Evolutionary conservation across 345 rosid genomes (phyloP).

Genomic region (Limnanthes douglasii): DNA sequence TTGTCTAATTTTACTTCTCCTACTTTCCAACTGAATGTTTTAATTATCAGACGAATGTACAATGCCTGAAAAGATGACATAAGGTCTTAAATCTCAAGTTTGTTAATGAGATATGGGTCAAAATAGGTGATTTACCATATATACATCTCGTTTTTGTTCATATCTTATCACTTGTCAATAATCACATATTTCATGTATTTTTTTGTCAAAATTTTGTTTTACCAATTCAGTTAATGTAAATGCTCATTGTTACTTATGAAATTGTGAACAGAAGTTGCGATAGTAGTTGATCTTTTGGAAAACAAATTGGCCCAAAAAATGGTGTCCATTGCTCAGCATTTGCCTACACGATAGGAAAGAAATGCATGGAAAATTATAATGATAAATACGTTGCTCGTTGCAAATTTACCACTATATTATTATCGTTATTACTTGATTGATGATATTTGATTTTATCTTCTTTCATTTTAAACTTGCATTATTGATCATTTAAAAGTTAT

Average conservation of each 20-base stretch:
- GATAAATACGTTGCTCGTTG: not conserved
- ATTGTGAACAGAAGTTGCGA: constrained; percentile 58
- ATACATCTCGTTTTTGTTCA: constrained; percentile 4
- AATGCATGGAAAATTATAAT: constrained; percentile 83
- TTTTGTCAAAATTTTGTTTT: not conserved
- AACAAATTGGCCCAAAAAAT: constrained; percentile 78
- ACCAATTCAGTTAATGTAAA: not conserved
- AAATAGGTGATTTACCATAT: constrained; percentile 53
- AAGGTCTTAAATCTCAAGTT: constrained; percentile 98
- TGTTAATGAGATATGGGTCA: constrained; percentile 98
- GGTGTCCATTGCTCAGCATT: constrained; percentile 91
- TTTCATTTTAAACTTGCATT: not conserved
- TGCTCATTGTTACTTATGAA: constrained; percentile 9
- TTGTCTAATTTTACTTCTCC: constrained; percentile 16
- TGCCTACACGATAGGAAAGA: constrained; percentile 99
- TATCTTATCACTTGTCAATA: not conserved
- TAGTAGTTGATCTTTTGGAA: constrained; percentile 67
- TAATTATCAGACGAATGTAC: constrained; percentile 98
- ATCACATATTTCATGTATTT: constrained; percentile 3
- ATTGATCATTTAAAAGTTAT: no score
- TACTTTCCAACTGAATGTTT: constrained; percentile 81
- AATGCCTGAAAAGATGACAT: constrained; percentile 99
- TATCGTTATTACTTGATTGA: no score
- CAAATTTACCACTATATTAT: no score
- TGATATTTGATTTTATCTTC: no score